Conservation (phyloP, 345 rosid genomes). For the Eucalyptus erythrocorys region DNA sequence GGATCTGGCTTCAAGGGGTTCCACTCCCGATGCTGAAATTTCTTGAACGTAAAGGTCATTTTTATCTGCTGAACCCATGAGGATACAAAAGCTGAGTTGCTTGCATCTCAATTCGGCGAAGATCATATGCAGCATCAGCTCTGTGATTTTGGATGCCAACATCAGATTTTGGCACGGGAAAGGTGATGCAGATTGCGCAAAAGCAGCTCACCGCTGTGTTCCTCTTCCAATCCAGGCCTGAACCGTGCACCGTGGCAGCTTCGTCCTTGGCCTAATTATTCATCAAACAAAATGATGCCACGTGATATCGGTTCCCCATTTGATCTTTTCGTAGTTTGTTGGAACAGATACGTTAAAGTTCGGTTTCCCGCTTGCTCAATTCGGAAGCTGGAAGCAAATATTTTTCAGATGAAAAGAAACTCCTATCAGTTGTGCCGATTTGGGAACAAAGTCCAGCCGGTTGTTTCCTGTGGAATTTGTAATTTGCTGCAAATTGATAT, state of each 20-base stretch:
- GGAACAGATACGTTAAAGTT: background rate
- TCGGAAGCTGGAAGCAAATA: background rate
- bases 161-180: background rate
- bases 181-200: background rate
- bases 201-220: background rate
- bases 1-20: constrained; percentile 52
- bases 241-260: background rate
- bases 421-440: background rate
- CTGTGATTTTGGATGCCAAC: background rate
- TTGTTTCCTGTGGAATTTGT: background rate
- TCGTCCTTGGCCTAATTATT: background rate
- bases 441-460: background rate
- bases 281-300: background rate
- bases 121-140: background rate
- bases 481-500: background rate
- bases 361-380: background rate
- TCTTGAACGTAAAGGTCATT: constrained; percentile 13
- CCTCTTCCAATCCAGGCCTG: background rate
- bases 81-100: background rate
- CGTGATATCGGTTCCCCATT: background rate
- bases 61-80: background rate
- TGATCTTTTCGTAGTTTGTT: background rate
- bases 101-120: background rate
- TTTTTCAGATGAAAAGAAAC: background rate
- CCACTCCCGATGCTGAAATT: constrained; percentile 47